phyloP scores from a whole-genome alignment of 345 rosid species.

The Excoecaria cochinchinensis region DNA sequence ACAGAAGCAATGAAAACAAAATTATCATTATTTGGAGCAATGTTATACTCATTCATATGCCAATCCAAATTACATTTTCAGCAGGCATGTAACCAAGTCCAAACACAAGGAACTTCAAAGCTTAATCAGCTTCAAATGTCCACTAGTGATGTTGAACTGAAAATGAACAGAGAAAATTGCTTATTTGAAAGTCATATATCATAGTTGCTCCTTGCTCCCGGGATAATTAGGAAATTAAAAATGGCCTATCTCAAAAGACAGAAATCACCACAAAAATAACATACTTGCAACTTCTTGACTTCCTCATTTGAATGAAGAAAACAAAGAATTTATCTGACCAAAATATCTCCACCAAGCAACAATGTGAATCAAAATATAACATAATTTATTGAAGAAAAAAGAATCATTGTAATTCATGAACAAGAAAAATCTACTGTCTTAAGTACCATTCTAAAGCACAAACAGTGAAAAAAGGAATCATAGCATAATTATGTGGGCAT shows the following conservation, averaged over 20 bases:
- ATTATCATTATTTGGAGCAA: neutral
- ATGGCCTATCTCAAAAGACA: neutral
- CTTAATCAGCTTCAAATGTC: too few relatives aligned
- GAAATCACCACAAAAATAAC: neutral
- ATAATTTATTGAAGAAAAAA: neutral
- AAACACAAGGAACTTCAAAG: too few relatives aligned
- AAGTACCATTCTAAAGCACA: neutral
- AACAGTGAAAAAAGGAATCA: neutral
- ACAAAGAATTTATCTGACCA: neutral
- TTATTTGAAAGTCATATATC: neutral
- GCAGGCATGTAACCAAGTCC: too few relatives aligned
- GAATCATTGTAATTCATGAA: neutral
- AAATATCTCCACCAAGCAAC: neutral
- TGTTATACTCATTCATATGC: neutral
- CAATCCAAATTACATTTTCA: neutral
- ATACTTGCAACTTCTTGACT: neutral
- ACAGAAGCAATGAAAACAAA: neutral
- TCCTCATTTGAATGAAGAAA: neutral
- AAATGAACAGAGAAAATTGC: neutral
- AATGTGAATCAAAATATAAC: neutral
- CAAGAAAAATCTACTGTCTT: neutral
- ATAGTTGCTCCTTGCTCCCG: neutral
- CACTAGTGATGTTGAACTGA: neutral
- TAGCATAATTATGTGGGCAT: neutral
- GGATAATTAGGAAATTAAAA: neutral